Evolutionary conservation across 192 early-diverging fungal genomes (phyloP).

Genomic region (Martensiomyces pterosporus): DNA sequence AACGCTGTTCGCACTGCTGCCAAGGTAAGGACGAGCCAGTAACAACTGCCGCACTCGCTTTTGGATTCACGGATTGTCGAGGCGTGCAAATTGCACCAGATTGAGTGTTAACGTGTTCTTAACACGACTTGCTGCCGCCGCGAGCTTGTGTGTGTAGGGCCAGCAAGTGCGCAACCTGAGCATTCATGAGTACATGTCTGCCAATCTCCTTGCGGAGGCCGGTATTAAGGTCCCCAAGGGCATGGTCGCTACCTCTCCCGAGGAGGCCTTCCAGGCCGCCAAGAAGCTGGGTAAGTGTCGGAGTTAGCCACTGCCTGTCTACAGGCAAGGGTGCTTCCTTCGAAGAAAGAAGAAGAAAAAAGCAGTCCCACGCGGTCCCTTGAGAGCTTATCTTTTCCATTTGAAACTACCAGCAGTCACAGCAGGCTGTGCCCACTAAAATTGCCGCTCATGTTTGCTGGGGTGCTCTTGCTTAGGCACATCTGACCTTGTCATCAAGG

Average conservation of each 20-base stretch:
- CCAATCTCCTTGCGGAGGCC: constrained; percentile 85
- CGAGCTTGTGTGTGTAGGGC: too few relatives aligned
- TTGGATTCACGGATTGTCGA: constrained; percentile 6
- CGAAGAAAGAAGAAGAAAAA: too few relatives aligned
- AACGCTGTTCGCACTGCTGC: constrained; percentile 35
- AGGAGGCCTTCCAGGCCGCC: constrained; percentile 86
- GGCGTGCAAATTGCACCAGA: not conserved
- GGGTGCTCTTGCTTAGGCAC: constrained; percentile 30
- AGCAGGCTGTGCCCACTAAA: too few relatives aligned
- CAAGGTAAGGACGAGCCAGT: constrained; percentile 23
- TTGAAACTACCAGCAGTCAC: too few relatives aligned
- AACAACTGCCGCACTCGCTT: not conserved
- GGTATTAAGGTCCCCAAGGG: constrained; percentile 90
- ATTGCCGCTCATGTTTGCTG: too few relatives aligned
- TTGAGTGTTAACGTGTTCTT: too few relatives aligned
- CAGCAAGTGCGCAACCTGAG: constrained; percentile 85
- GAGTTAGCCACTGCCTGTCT: too few relatives aligned
- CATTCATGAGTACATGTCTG: constrained; percentile 97
- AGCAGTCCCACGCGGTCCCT: too few relatives aligned
- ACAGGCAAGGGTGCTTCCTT: too few relatives aligned
- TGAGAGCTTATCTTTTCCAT: too few relatives aligned
- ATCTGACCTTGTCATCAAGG: constrained; percentile 73
- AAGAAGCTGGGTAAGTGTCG: constrained; percentile 65
- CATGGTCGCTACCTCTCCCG: constrained; percentile 77
- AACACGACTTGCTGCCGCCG: too few relatives aligned